A percentile compares a stretch with the other conserved stretches of the same genome.
Conservation (phyloP, 352 stramenopile genomes). For the Pythium volutum region DNA sequence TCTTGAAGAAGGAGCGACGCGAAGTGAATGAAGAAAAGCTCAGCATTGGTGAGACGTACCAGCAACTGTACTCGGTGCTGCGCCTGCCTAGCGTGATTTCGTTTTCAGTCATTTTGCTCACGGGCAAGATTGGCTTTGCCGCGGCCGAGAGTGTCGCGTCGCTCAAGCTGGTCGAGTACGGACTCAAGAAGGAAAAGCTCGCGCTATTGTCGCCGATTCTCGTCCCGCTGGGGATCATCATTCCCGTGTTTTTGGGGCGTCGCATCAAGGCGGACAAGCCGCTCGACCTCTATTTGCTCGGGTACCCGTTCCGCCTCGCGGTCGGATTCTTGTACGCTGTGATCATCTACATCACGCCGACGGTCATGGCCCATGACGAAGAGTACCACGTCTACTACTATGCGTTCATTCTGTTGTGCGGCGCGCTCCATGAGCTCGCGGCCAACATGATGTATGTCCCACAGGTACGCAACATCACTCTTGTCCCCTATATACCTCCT, state of each 20-base stretch:
- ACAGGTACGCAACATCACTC: constrained; percentile 34
- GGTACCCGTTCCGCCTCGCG: constrained; percentile 83
- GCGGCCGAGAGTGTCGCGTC: constrained; percentile 88
- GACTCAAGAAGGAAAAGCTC: constrained; percentile 92
- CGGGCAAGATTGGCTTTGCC: constrained; percentile 90
- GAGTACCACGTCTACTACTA: constrained; percentile 79
- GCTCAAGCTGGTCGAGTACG: constrained; percentile 92
- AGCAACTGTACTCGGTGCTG: constrained; percentile 85
- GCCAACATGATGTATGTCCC: constrained; percentile 92
- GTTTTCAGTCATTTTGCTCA: constrained; percentile 89
- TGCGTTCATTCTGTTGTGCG: constrained; percentile 60
- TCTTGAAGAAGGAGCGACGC: constrained; percentile 90
- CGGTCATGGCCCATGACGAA: constrained; percentile 71
- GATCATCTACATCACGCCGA: constrained; percentile 80
- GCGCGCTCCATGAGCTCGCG: constrained; percentile 78
- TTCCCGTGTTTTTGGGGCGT: constrained; percentile 76
- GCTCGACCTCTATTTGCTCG: constrained; percentile 73
- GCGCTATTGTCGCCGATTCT: constrained; percentile 85
- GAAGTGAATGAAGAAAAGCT: constrained; percentile 62
- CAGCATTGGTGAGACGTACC: constrained; percentile 87
- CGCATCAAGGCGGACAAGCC: constrained; percentile 70
- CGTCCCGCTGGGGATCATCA: constrained; percentile 85
- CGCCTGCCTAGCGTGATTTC: constrained; percentile 82
- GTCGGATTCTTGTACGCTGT: constrained; percentile 81
- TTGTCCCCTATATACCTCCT: background rate